phyloP scores from a whole-genome alignment of 2,329 filamentous ascomycete genomes.

The Diplodia mutila region DNA sequence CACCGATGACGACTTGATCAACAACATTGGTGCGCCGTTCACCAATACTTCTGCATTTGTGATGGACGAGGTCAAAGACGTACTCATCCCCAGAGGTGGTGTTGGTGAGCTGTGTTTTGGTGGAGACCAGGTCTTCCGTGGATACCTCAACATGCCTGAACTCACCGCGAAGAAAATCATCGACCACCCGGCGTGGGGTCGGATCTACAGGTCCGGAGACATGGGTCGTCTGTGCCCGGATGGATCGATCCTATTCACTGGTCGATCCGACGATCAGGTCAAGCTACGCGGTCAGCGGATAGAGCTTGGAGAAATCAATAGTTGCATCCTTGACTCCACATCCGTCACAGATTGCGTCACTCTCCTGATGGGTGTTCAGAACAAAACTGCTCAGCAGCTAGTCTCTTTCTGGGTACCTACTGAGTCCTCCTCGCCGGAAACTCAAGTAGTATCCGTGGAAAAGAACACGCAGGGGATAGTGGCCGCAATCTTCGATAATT shows the following conservation, averaged over 20 bases:
- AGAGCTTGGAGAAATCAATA: slow-evolving; percentile 76
- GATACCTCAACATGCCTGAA: slow-evolving; percentile 70
- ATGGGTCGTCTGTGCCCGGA: slow-evolving; percentile 78
- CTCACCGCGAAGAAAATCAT: slow-evolving; percentile 71
- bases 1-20: slow-evolving; percentile 60
- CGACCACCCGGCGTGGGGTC: slow-evolving; percentile 68
- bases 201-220: slow-evolving; percentile 82
- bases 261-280: slow-evolving; percentile 76
- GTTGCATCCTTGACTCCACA: slow-evolving; percentile 57
- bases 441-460: slow-evolving; percentile 46
- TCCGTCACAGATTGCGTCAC: slow-evolving; percentile 66
- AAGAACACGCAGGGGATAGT: slow-evolving; percentile 32
- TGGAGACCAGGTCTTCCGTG: slow-evolving; percentile 75
- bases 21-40: slow-evolving; percentile 76
- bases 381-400: slow-evolving; percentile 56
- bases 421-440: slow-evolving; percentile 31
- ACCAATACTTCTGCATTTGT: slow-evolving; percentile 77
- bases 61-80: slow-evolving; percentile 44
- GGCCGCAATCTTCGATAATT: slow-evolving; percentile 55
- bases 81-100: slow-evolving; percentile 67
- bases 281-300: slow-evolving; percentile 82
- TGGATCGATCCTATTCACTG: slow-evolving; percentile 72
- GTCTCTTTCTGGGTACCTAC: slow-evolving; percentile 70
- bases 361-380: slow-evolving; percentile 56
- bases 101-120: slow-evolving; percentile 87